phyloP scores from a whole-genome alignment of 108 stramenopile genomes.

The Epithemia pelagica region DNA sequence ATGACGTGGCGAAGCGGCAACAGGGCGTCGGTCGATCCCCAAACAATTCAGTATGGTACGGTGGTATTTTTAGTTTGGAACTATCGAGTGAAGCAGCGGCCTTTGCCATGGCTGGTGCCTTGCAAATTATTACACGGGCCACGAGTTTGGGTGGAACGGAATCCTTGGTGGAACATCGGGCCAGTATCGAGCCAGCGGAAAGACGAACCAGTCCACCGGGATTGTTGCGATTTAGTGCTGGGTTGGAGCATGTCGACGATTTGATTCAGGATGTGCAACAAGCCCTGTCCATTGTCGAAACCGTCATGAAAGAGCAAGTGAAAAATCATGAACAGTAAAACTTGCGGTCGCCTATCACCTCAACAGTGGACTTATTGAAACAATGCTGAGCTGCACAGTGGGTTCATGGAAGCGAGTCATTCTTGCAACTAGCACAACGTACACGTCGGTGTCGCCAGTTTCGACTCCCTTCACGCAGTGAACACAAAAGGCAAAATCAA shows the following conservation, averaged over 20 bases:
- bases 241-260: constrained; percentile 80
- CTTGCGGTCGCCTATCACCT: too few species aligned
- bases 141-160: constrained; percentile 96
- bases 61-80: constrained; percentile 92
- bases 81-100: constrained; percentile 55
- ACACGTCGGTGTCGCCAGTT: too few species aligned
- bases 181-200: constrained; percentile 84
- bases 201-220: constrained; percentile 65
- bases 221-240: constrained; percentile 83
- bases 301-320: too few species aligned
- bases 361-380: too few species aligned
- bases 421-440: too few species aligned
- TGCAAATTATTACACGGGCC: constrained; percentile 67
- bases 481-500: too few species aligned
- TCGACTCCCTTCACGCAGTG: too few species aligned
- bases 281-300: constrained; percentile 47
- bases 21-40: constrained; percentile 27
- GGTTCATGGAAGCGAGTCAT: too few species aligned
- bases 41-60: too few species aligned
- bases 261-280: constrained; percentile 66
- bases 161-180: constrained; percentile 88
- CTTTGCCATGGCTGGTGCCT: constrained; percentile 70
- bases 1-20: constrained; percentile 67
- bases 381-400: too few species aligned
- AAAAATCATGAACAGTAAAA: too few species aligned